phyloP scores from a whole-genome alignment of 768 basidiomycete genomes.

The Tephrocybe sp. region DNA sequence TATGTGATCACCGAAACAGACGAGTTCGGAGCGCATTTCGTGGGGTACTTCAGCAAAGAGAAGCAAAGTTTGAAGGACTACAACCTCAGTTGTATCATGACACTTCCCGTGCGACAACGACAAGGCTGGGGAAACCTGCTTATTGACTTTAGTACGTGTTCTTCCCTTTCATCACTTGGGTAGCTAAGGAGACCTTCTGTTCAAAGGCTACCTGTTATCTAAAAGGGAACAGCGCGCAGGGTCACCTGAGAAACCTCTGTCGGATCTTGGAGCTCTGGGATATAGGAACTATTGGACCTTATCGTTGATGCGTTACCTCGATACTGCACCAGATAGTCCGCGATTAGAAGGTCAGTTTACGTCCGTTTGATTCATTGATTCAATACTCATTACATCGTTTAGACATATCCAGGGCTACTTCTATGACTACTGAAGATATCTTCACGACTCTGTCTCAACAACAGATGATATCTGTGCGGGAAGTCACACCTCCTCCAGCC shows the following conservation, averaged over 20 bases:
- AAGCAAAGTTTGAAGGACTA: conserved; percentile 94
- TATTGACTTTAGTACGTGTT: conserved; percentile 91
- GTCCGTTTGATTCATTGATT: not conserved
- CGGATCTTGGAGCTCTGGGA: conserved; percentile 87
- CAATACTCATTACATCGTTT: conserved; percentile 1
- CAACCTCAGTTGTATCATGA: conserved; percentile 99
- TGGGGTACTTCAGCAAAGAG: conserved; percentile 99
- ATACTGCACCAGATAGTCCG: conserved; percentile 54
- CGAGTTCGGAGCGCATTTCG: conserved; percentile 87
- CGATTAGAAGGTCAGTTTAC: conserved; percentile 70
- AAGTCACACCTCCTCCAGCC: conserved; percentile 46
- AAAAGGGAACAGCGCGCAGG: conserved; percentile 91
- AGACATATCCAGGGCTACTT: conserved; percentile 85
- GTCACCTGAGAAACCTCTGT: conserved; percentile 95
- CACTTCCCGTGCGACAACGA: conserved; percentile 89
- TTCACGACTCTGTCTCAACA: conserved; percentile 69
- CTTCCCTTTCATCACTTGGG: conserved; percentile 12
- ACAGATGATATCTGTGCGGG: conserved; percentile 66
- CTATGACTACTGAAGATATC: conserved; percentile 90
- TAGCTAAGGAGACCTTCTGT: not conserved
- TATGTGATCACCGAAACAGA: conserved; percentile 95
- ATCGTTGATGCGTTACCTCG: conserved; percentile 75
- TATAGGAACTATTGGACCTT: conserved; percentile 96
- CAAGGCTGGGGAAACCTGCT: conserved; percentile 96
- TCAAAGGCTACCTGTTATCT: conserved; percentile 87